These are phyloP conservation scores for Pholiota microspora DNA, from an alignment of 768 basidiomycete species.

Conservation along the genomic window DNA sequence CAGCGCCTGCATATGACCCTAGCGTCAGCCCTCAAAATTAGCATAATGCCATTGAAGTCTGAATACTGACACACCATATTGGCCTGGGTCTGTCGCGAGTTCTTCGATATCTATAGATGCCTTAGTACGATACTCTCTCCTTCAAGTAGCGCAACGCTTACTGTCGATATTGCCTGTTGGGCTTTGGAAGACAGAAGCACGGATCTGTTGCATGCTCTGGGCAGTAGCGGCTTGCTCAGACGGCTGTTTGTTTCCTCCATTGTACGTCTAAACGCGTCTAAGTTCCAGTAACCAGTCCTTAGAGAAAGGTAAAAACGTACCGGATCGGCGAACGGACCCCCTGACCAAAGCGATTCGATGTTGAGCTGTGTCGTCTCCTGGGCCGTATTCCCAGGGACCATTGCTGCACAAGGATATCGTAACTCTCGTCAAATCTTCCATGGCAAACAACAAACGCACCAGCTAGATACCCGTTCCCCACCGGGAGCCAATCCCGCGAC, in stretches of 20 bases:
- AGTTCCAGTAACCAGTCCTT: neutral
- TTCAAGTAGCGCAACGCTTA: conserved; percentile 23
- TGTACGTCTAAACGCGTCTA: conserved; percentile 46
- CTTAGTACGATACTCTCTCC: neutral
- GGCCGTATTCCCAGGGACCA: conserved; percentile 58
- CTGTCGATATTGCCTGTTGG: conserved; percentile 58
- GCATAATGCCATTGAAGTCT: neutral
- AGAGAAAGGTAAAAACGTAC: conserved; percentile 30
- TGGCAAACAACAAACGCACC: conserved; percentile 32
- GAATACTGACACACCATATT: conserved; percentile 46
- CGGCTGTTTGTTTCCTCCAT: conserved; percentile 64
- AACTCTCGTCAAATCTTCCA: neutral
- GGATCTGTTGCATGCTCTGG: conserved; percentile 48
- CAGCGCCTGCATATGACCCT: conserved; percentile 73
- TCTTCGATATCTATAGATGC: conserved; percentile 49
- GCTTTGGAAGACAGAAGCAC: conserved; percentile 56
- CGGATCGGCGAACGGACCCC: conserved; percentile 66
- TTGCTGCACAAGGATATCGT: conserved; percentile 27
- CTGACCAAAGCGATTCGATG: conserved; percentile 76
- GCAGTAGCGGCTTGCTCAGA: conserved; percentile 43
- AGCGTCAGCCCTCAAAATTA: neutral
- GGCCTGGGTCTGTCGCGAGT: conserved; percentile 53
- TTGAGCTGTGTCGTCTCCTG: conserved; percentile 68
- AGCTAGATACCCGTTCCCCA: conserved; percentile 73
- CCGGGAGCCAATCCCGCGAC: conserved; percentile 60